These are phyloP conservation scores for Acer yangbiense DNA, from an alignment of 345 rosid genomes.

Conservation along the genomic window DNA sequence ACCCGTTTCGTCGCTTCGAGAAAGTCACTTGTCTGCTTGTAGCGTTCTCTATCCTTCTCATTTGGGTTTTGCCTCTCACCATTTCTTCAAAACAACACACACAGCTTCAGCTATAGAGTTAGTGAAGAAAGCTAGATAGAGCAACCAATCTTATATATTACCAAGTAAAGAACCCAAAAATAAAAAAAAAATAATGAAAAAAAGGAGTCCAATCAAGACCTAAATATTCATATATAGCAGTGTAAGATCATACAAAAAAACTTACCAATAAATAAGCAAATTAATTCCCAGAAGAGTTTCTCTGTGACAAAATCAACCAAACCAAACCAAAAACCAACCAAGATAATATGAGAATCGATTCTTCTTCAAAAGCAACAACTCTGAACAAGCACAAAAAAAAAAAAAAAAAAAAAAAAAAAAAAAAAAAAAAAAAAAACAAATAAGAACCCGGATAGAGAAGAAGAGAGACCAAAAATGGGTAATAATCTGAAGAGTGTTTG, in stretches of 20 bases:
- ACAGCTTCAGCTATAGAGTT: too few relatives aligned
- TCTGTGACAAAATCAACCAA: not conserved
- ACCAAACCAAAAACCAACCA: not conserved
- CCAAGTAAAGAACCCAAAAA: conserved; percentile 10
- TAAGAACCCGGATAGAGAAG: not conserved
- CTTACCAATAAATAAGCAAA: too few relatives aligned
- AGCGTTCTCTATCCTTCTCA: conserved; percentile 77
- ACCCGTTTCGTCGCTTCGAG: conserved; percentile 74
- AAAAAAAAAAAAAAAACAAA: not conserved
- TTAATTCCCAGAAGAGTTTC: not conserved
- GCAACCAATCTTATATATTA: conserved; percentile 2
- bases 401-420: not conserved
- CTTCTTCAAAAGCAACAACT: not conserved
- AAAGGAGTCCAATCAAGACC: not conserved
- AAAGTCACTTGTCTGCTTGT: conserved; percentile 82
- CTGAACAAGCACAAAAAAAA: too few relatives aligned
- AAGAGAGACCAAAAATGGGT: conserved; percentile 10
- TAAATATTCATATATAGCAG: not conserved
- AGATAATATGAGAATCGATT: not conserved
- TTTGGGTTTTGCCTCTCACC: conserved; percentile 81
- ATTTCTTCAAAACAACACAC: conserved; percentile 22
- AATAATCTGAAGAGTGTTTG: not conserved
- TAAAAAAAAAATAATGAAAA: not conserved
- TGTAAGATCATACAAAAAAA: not conserved
- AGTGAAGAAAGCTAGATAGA: not conserved